Conservation (phyloP, 805 yeast genomes). For the Yarrowia hollandica region DNA sequence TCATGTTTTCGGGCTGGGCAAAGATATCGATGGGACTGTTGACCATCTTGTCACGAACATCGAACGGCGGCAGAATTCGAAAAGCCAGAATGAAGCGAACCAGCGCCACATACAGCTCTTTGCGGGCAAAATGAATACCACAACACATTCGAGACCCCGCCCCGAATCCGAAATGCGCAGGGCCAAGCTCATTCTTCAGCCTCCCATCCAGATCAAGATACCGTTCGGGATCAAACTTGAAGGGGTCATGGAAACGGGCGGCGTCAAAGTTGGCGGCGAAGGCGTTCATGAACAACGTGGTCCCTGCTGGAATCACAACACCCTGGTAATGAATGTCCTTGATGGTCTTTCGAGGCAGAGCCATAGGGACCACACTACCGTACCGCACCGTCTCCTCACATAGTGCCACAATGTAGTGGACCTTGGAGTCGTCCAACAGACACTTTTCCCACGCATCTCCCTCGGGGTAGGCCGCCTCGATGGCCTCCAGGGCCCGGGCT, state of each 20-base stretch:
- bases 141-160: slow-evolving; percentile 73
- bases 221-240: slow-evolving; percentile 40
- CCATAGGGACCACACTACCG: slow-evolving; percentile 66
- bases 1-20: slow-evolving; percentile 55
- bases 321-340: slow-evolving; percentile 48
- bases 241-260: slow-evolving; percentile 36
- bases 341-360: slow-evolving; percentile 64
- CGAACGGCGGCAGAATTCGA: slow-evolving; percentile 50
- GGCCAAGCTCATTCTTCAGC: slow-evolving; percentile 35
- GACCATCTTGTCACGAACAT: slow-evolving; percentile 43
- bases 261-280: slow-evolving; percentile 71
- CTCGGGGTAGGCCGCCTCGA: slow-evolving; percentile 42
- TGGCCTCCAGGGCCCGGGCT: slow-evolving; percentile 46
- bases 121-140: slow-evolving; percentile 63
- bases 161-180: slow-evolving; percentile 55
- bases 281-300: slow-evolving; percentile 63
- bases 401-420: slow-evolving; percentile 57
- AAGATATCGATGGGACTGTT: slow-evolving; percentile 55
- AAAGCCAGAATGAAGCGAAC: slow-evolving; percentile 56
- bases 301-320: slow-evolving; percentile 54
- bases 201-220: slow-evolving; percentile 35
- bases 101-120: slow-evolving; percentile 61
- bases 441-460: slow-evolving; percentile 38
- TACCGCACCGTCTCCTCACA: slow-evolving; percentile 62
- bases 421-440: slow-evolving; percentile 37